Evolutionary conservation across 768 basidiomycete species (phyloP), one percentile per base, ranked within the genome.

Genomic region (Macrolepiota fuliginosa): DNA sequence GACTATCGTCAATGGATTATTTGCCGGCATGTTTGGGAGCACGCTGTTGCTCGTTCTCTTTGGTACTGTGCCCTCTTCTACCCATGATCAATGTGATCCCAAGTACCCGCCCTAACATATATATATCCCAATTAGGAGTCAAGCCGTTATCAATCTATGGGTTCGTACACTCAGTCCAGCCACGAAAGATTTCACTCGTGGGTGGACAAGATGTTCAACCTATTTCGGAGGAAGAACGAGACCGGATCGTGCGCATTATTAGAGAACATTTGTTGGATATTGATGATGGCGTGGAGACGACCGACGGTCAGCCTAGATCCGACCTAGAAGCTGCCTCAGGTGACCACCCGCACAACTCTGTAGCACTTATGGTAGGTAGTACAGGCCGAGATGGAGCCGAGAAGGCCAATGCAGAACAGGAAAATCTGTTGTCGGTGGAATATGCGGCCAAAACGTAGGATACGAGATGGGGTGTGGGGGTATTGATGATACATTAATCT

Each of bases 131-230:
- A 3, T 11, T 22, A 56, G 55, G 55, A 17, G 42, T 42, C 39
- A 56, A 56, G 24, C 55, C 55, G 15, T 36, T 56, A 25, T 56
- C 55, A 19, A 45, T 47, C 3, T 56, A 45, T 36, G 55, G 55
- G 13, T 32, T 56, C 7, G 42, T 56, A 22, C 55, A 56, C 7
- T 32, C 29, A 32, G 29, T 32, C 25, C 12, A 39, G 40, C 17
- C 42, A 27, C 55, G 27, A 56, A 45, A 42, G 35, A 53, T 17
- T 19, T 49, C 47, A n/a, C 40, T 13, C 11, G 15, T 32, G 7
- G 32, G 17, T 35, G 17, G 27, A 32, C 29, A 32, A 7, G 29
- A 32, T 3, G 29, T 32, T 3, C 29, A 32, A 7, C n/a, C 52
- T 9, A 13, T 53, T 6, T 53, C 52, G 7, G 2, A 1, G 11